Percentiles rank a stretch among this genome's conserved stretches.
Evolutionary conservation across 768 basidiomycete species (phyloP).

Genomic region (Artomyces pyxidatus): DNA sequence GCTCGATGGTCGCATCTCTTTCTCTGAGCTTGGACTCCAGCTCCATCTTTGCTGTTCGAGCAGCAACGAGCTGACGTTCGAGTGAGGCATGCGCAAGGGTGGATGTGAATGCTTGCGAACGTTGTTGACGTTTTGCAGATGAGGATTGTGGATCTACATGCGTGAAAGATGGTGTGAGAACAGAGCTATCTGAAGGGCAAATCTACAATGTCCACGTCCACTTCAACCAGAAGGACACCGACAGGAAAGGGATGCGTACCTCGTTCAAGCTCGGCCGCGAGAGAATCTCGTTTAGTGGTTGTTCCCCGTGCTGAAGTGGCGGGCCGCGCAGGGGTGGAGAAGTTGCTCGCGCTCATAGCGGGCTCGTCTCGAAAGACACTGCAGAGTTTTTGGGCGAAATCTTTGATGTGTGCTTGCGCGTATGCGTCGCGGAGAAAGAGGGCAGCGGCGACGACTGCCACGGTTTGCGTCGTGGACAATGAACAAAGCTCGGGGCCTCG

Average conservation of each 20-base stretch:
- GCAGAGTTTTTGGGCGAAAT: too few species aligned
- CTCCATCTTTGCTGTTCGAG: conserved; percentile 54
- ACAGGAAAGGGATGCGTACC: conserved; percentile 27
- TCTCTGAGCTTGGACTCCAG: conserved; percentile 63
- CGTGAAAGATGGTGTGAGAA: conserved; percentile 5
- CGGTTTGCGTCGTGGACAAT: background rate
- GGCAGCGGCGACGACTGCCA: background rate
- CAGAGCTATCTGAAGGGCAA: background rate
- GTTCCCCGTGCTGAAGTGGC: conserved; percentile 7
- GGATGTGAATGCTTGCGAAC: conserved; percentile 53
- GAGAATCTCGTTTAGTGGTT: conserved; percentile 52
- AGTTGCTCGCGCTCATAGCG: background rate
- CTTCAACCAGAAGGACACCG: background rate
- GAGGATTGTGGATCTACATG: conserved; percentile 54
- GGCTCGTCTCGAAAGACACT: too few species aligned
- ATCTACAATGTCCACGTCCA: background rate
- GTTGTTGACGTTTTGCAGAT: conserved; percentile 59
- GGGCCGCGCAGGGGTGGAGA: conserved; percentile 1
- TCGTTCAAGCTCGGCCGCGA: conserved; percentile 61
- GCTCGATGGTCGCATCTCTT: conserved; percentile 51
- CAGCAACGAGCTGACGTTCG: conserved; percentile 58
- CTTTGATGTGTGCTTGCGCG: too few species aligned
- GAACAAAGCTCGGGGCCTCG: too few species aligned
- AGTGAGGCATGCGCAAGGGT: conserved; percentile 54
- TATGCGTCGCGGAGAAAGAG: background rate